Percentiles rank a stretch among this genome's conserved stretches.
Conservation (phyloP, 2,329 filamentous ascomycete species). For the Sclerotinia spermophila region DNA sequence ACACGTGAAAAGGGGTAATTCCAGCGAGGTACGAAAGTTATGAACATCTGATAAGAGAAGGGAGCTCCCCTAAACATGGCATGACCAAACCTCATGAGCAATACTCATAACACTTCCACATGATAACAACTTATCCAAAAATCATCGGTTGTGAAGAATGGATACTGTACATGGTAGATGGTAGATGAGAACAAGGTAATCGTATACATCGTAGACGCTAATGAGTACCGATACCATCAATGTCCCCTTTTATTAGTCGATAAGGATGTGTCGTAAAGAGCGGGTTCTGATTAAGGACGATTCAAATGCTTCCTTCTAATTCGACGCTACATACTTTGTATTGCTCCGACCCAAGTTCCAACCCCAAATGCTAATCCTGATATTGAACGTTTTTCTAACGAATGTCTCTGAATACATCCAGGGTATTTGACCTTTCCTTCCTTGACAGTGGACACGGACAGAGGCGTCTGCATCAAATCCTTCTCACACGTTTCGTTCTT, state of each 20-base stretch:
- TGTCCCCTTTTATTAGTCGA: background rate
- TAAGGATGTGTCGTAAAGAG: background rate
- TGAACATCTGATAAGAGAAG: background rate
- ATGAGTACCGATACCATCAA: background rate
- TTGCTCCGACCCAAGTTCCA: background rate
- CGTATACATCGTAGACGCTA: background rate
- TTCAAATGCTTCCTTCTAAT: background rate
- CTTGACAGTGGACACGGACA: background rate
- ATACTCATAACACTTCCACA: background rate
- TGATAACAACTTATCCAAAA: background rate
- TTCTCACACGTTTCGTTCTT: constrained; percentile 5
- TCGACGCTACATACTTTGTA: background rate
- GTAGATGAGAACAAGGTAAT: background rate
- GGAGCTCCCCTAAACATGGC: background rate
- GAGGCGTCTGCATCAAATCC: constrained; percentile 1
- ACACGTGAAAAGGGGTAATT: constrained; percentile 1
- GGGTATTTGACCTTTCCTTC: constrained; percentile 1
- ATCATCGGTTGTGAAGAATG: background rate
- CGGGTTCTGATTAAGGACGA: background rate
- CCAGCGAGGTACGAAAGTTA: background rate
- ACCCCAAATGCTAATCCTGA: background rate
- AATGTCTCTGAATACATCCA: background rate
- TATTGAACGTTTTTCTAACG: background rate
- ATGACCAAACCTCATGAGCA: constrained; percentile 1
- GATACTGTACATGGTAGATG: too few species aligned